These are phyloP conservation scores for Diaporthe sp. DNA, from an alignment of 2,329 filamentous ascomycete species.

Conservation along the genomic window DNA sequence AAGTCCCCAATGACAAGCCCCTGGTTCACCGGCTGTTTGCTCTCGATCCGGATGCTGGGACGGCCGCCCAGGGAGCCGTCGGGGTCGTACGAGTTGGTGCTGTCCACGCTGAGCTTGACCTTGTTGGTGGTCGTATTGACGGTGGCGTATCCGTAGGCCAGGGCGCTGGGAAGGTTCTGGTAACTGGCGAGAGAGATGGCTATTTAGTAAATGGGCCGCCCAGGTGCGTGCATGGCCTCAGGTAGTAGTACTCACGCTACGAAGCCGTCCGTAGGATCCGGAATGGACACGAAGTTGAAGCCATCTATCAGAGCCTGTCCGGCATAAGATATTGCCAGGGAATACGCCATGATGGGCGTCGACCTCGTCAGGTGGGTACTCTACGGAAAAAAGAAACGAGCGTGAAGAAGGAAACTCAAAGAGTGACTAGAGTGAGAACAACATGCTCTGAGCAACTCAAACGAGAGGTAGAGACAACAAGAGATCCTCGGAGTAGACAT, in stretches of 20 bases:
- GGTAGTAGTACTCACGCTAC: constrained; percentile 69
- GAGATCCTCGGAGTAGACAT: neutral
- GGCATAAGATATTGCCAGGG: constrained; percentile 58
- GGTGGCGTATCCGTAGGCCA: constrained; percentile 56
- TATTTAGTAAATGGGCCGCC: neutral
- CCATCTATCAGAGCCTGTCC: constrained; percentile 59
- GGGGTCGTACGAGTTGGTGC: constrained; percentile 53
- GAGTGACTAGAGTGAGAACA: constrained; percentile 36
- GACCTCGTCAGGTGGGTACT: neutral
- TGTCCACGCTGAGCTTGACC: constrained; percentile 63
- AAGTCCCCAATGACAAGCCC: constrained; percentile 64
- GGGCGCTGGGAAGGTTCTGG: constrained; percentile 57
- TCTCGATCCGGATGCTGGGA: constrained; percentile 61
- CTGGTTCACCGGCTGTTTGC: constrained; percentile 59
- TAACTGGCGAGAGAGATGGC: constrained; percentile 53
- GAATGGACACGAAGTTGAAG: constrained; percentile 65
- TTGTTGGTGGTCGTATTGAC: constrained; percentile 57
- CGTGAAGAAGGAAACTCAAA: constrained; percentile 12
- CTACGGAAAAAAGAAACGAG: neutral
- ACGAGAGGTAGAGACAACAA: neutral
- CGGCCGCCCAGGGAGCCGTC: constrained; percentile 58
- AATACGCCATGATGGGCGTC: constrained; percentile 49
- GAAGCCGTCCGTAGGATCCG: constrained; percentile 77
- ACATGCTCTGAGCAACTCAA: constrained; percentile 11
- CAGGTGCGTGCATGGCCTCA: neutral